Conservation (phyloP, 495 filamentous ascomycete species). For the Penicillium bialowiezense region DNA sequence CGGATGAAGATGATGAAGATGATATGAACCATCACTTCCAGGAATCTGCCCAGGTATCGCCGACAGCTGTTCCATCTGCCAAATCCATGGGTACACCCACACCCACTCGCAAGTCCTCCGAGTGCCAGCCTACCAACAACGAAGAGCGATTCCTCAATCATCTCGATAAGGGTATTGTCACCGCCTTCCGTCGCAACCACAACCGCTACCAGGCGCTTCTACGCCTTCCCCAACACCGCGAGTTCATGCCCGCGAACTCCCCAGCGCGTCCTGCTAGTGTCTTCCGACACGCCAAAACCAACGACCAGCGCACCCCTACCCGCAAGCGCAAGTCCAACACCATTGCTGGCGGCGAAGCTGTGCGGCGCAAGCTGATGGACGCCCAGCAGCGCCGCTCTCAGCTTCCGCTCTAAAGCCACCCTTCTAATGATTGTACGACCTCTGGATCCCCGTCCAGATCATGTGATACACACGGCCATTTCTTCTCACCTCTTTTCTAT, state of each 20-base stretch:
- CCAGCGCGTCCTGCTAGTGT: constrained; percentile 44
- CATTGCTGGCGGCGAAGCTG: constrained; percentile 40
- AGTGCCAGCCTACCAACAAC: constrained; percentile 49
- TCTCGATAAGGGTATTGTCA: constrained; percentile 66
- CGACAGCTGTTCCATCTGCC: constrained; percentile 30
- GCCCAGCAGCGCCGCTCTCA: constrained; percentile 24
- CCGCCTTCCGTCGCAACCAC: constrained; percentile 77
- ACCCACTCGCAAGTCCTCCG: constrained; percentile 48
- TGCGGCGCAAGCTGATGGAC: constrained; percentile 49
- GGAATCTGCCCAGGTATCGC: constrained; percentile 37
- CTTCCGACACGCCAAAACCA: constrained; percentile 44
- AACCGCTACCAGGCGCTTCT: constrained; percentile 66
- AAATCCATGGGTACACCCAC: constrained; percentile 42
- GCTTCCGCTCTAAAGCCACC: not conserved
- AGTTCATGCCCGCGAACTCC: constrained; percentile 50
- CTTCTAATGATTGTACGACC: constrained; percentile 22
- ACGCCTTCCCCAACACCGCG: constrained; percentile 55
- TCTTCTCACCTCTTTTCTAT: constrained; percentile 15
- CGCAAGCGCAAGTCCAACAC: constrained; percentile 42
- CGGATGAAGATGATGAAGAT: constrained; percentile 45
- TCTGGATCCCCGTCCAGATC: constrained; percentile 18
- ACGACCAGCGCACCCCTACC: constrained; percentile 42
- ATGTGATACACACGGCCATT: constrained; percentile 31
- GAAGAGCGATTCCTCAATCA: constrained; percentile 62
- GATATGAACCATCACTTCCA: constrained; percentile 37